These are phyloP conservation scores for Trypanosoma scelopori DNA, from an alignment of 208 protist species.

Conservation along the genomic window DNA sequence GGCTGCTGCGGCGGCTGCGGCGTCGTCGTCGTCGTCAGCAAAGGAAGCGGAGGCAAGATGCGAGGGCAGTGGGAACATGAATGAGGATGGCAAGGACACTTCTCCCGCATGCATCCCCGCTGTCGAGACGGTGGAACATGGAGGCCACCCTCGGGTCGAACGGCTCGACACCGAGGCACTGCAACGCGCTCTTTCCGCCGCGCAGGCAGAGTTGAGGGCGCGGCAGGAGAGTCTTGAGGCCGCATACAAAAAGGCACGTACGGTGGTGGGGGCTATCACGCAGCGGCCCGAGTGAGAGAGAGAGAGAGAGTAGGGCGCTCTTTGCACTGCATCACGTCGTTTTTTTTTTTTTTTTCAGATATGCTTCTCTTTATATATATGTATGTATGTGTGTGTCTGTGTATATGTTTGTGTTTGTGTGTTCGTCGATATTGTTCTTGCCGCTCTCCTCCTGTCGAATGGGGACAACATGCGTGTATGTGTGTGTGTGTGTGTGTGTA, in stretches of 20 bases:
- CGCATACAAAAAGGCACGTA: constrained; percentile 8
- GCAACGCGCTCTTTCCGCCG: background rate
- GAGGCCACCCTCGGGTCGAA: background rate
- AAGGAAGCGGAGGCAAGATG: constrained; percentile 1
- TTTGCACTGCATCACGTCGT: background rate
- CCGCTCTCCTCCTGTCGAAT: too few species aligned
- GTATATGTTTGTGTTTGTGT: too few species aligned
- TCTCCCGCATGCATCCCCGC: background rate
- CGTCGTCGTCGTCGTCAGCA: too few species aligned
- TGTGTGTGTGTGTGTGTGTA: too few species aligned
- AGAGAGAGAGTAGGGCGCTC: background rate
- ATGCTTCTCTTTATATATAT: too few species aligned
- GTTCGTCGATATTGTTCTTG: too few species aligned
- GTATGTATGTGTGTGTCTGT: constrained; percentile 3
- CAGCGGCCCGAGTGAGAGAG: background rate
- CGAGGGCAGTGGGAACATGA: background rate
- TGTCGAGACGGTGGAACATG: background rate
- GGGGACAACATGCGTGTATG: too few species aligned
- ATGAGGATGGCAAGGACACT: background rate
- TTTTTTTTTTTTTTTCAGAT: background rate
- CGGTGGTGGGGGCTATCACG: constrained; percentile 3
- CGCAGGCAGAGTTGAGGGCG: constrained; percentile 4
- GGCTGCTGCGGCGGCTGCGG: constrained; percentile 18
- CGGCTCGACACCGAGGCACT: background rate
- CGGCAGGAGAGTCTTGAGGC: constrained; percentile 13